Evolutionary conservation across 331 rosid genomes (phyloP), one percentile per base, ranked within the genome.

Genomic region (Malus hybrid): DNA sequence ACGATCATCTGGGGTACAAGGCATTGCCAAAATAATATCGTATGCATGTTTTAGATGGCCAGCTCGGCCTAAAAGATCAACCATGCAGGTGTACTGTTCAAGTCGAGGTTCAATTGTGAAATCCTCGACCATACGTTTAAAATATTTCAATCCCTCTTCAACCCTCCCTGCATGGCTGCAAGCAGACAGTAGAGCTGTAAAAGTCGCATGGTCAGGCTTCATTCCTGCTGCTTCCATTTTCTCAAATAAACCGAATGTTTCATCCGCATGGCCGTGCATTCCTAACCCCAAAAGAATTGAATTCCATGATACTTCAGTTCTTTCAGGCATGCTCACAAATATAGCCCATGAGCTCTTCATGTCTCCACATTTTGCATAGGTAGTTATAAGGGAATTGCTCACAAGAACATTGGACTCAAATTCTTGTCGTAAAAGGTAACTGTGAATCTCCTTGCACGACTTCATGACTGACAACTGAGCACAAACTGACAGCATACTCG

Each of bases 61-160:
- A 22, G 74, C 88, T 78, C 83, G 81, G 70, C 85, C 83, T 14
- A 85, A 74, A 68, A 85, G 84, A 79, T 82, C 88, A 67, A 85
- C 88, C 80, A 79, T 65, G 67, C 88, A 82, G 50, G 84, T 73
- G 72, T 79, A 82, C 12, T 82, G 88, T 74, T 85, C 88, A n/a
- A 82, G 39, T 65, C 28, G 77, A 69, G 88, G 88, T 65, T 79
- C 73, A 48, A 85, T 39, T 60, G 71, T 71, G 69, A 75, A 73
- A 66, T 54, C 76, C 34, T 76, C 60, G n/a, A 48, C 65, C 84
- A 85, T 85, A 65, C 61, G 50, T 33, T 57, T 68, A 33, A 79
- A 82, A 36, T 76, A 85, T 32, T 79, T 63, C 75, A 70, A 55
- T n/a, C 80, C 88, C 56, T 72, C 82, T 56, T 79, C 82, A 69